Conservation (phyloP, 2,329 filamentous ascomycete species). For the Juglanconis oblonga region DNA sequence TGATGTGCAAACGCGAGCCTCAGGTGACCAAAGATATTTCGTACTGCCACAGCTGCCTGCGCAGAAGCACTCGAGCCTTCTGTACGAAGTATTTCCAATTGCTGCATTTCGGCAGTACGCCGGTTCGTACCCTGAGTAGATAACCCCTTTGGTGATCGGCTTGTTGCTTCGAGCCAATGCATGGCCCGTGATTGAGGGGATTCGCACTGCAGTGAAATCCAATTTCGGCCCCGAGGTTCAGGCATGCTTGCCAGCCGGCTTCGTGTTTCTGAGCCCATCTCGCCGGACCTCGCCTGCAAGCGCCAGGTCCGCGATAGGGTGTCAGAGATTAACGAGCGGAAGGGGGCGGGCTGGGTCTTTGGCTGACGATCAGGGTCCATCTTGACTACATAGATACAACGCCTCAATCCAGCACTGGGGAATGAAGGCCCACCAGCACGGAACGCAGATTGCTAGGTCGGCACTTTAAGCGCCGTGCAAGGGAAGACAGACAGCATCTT, state of each 20-base stretch:
- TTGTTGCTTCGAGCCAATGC: neutral
- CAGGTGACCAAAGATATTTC: neutral
- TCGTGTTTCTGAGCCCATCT: neutral
- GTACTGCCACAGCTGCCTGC: neutral
- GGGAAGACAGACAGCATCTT: neutral
- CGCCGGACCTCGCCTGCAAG: conserved; percentile 15
- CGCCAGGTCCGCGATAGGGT: conserved; percentile 1
- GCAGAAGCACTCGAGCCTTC: neutral
- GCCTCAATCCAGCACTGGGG: neutral
- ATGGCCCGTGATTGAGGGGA: neutral
- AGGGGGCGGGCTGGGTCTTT: neutral
- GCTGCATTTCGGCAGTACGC: neutral
- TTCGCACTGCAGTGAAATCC: neutral
- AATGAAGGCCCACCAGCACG: neutral
- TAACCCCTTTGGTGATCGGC: neutral
- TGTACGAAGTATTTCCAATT: neutral
- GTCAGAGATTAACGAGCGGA: conserved; percentile 5
- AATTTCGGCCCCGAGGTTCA: neutral
- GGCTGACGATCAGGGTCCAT: conserved; percentile 3
- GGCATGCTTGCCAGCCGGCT: neutral
- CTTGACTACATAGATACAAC: neutral
- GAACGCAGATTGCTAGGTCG: neutral
- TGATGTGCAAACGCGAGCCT: conserved; percentile 15
- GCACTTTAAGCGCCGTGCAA: neutral
- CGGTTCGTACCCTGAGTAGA: neutral